Evolutionary conservation across 352 stramenopile species (phyloP), one percentile per base, ranked within the genome.

Genomic region (Phytophthora syringae): DNA sequence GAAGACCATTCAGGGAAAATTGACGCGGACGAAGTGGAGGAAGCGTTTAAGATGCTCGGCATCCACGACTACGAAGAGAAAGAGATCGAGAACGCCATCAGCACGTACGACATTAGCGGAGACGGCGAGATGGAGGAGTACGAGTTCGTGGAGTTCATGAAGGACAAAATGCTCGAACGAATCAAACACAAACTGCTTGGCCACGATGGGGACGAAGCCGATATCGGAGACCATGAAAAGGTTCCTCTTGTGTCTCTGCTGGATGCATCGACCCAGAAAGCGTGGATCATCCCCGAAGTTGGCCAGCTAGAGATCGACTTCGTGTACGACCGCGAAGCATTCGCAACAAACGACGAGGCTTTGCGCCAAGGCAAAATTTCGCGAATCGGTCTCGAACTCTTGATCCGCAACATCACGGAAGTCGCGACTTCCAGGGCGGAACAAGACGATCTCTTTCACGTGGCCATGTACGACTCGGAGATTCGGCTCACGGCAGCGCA

Each of bases 81-180:
- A 24, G 82, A 94, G 36, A 87, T 91, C 32, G 25, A 67, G 0
- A 69, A 87, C 7, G 81, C 79, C 16, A 90, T 95, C 39, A 74
- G 80, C 6, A 76, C 75, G 13, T 93, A 88, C 55, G 86, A 94
- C 52, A 83, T 95, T 37, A 92, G 72, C 16, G 83, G 79, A 15
- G 86, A 92, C 44, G 82, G 81, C 20, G 85, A 89, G 54, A 92
- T 95, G 71, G 87, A 95, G 57, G 77, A 88, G 48, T 79, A 61
- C n/a, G 86, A 94, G 54, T 95, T 95, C 60, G 68, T 93, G 10
- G 82, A 90, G 58, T 91, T 93, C 53, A 90, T 95, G 73, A 88
- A 83, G 40, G 74, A 84, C 21, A 72, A 71, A 47, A 45, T 93
- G 11, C 73, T 92, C 3, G 75, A 88, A 10, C 74, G 75, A 18